Evolutionary conservation across 2,329 filamentous ascomycete genomes (phyloP), one percentile per base, ranked within the genome.

Genomic region (Cladosporium sphaerospermum): DNA sequence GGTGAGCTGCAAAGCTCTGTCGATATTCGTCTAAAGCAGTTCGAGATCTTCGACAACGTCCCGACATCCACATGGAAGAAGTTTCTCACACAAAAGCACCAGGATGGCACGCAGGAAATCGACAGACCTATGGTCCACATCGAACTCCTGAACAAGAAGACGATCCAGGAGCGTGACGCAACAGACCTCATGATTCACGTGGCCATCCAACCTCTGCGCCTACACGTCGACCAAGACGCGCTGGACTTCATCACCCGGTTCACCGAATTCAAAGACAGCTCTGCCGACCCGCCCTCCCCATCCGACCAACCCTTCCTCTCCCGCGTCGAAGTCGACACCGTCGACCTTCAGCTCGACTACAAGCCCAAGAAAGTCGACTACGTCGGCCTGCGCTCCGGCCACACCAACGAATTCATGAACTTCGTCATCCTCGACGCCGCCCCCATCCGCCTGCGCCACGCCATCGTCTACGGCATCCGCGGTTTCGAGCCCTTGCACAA

Each of bases 331-430:
- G 79, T 99, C 44, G 87, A 89, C 59, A 82, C 88, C 3, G 81
- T 99, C 19, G 84, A 84, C 2, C 79, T 99, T 53, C 90, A 87
- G 64, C 82, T 95, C 3, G 93, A 99, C 70, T 99, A 99, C 73
- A 99, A 99, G 69, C 93, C 93, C 8, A 97, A 99, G 71, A 83
- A 89, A n/a, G 89, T 99, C 14, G 92, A 99, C 69, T 99, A 99
- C 62, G 88, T 85, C 0, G 91, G 91, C 3, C 79, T 99, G 3
- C 84, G 91, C 23, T 96, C 93, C 1, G 93, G 93, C 1, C 89
- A 89, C 60, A 97, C 93, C 0, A 95, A 89, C 0, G 93, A 99
- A 68, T 95, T 99, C 64, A 97, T 97, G 91, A 99, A 99, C 69
- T 96, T 99, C 67, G 80, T 99, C 59, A 88, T 92, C 11, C 80